Percentiles rank a stretch among this genome's conserved stretches.
Evolutionary conservation across 2,329 filamentous ascomycete genomes (phyloP).

Genomic region (Alternaria solani): DNA sequence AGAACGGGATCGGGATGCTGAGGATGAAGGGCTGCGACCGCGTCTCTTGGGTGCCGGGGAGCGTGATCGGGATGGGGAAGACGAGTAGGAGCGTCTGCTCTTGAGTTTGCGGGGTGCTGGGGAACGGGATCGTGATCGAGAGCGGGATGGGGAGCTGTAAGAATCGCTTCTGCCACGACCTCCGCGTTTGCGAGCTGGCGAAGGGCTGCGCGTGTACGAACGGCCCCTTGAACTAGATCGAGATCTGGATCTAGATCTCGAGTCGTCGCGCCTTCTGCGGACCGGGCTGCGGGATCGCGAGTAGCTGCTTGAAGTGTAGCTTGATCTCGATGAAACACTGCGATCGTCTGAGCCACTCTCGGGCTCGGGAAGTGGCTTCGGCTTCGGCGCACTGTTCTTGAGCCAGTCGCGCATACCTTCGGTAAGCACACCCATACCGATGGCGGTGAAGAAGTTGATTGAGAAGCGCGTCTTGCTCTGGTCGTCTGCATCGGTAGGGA

Average conservation of each 20-base stretch:
- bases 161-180: slow-evolving; percentile 30
- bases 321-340: slow-evolving; percentile 46
- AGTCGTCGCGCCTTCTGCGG: slow-evolving; percentile 32
- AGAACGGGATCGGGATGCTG: slow-evolving; percentile 22
- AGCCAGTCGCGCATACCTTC: slow-evolving; percentile 94
- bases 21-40: slow-evolving; percentile 30
- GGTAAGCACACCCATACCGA: slow-evolving; percentile 92
- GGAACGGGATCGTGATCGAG: slow-evolving; percentile 35
- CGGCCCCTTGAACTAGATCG: slow-evolving; percentile 39
- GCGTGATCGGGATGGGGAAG: slow-evolving; percentile 28
- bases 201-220: slow-evolving; percentile 41
- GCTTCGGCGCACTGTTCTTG: slow-evolving; percentile 83
- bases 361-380: slow-evolving; percentile 63
- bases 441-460: slow-evolving; percentile 99
- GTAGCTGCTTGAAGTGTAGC: slow-evolving; percentile 41
- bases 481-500: slow-evolving; percentile 82
- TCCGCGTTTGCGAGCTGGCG: slow-evolving; percentile 35
- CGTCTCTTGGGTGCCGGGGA: slow-evolving; percentile 35
- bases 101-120: slow-evolving; percentile 31
- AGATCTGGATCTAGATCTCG: slow-evolving; percentile 36
- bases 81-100: slow-evolving; percentile 34
- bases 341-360: slow-evolving; percentile 45
- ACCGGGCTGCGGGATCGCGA: slow-evolving; percentile 36
- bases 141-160: slow-evolving; percentile 33
- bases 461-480: slow-evolving; percentile 92